Conservation (phyloP, 441 rosid genomes). For the Pelargonium myrrhifolium region DNA sequence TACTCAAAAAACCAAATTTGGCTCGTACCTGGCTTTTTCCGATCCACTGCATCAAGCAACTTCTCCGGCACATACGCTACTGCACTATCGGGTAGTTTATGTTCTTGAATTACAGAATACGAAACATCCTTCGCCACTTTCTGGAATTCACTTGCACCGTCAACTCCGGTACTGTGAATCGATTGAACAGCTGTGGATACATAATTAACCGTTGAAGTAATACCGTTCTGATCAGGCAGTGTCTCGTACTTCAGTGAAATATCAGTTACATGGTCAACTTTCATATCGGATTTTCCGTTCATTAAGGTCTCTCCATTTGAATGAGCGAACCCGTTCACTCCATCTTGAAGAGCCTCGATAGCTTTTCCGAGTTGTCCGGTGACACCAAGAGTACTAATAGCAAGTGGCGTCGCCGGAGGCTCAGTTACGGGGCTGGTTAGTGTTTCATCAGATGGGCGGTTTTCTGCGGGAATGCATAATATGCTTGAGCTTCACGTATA, state of each 20-base stretch:
- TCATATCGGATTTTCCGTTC: not conserved
- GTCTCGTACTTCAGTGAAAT: slow-evolving; percentile 7
- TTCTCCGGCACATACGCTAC: slow-evolving; percentile 12
- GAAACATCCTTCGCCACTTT: slow-evolving; percentile 20
- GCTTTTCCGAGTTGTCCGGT: not conserved
- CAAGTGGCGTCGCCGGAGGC: not conserved
- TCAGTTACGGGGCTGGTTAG: not conserved
- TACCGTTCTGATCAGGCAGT: slow-evolving; percentile 15
- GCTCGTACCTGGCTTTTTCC: slow-evolving; percentile 28
- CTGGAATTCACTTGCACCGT: slow-evolving; percentile 19
- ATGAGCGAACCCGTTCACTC: not conserved
- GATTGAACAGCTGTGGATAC: not conserved
- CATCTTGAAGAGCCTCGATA: slow-evolving; percentile 2
- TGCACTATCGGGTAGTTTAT: slow-evolving; percentile 16
- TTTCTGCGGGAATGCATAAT: no score
- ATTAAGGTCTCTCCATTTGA: not conserved
- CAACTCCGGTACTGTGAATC: not conserved
- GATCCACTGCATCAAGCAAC: slow-evolving; percentile 19
- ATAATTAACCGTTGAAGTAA: slow-evolving; percentile 2
- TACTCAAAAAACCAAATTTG: no score
- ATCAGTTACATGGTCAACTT: slow-evolving; percentile 1
- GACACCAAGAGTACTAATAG: not conserved
- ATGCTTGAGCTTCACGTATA: no score
- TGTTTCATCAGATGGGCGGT: not conserved
- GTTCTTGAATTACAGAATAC: slow-evolving; percentile 18